Evolutionary conservation across 305 asterid genomes (phyloP), one percentile per base, ranked within the genome.

Genomic region (Striga hermonthica): DNA sequence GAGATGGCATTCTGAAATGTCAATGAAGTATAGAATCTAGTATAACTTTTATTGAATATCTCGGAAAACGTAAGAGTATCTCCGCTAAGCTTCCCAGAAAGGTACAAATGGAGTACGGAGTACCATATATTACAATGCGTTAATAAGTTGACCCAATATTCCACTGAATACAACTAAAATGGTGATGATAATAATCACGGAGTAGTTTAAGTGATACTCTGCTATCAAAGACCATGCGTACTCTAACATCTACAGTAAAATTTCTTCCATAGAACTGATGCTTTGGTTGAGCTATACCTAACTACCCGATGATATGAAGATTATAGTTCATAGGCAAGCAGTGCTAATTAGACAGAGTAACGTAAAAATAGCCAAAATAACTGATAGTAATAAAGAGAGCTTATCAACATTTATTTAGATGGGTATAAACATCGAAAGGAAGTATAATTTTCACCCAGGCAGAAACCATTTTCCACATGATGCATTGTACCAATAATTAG

Each of bases 361-460:
- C 15, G 9, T 14, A 15, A 7, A 16, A 48, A 4, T 48, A 45
- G 52, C 39, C 36, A 45, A 54, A 60, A 35, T 48, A 11, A 48
- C 12, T n/a, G 34, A 3, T 4, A 7, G 15, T 54, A 39, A 64
- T 57, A 66, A 11, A 12, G 54, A 48, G 57, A 13, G 61, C 60
- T 52, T 37, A 31, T 50, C 61, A 12, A 3, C 55, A 63, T 37
- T 64, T 3, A 54, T 45, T 57, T 40, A 53, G 53, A 50, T 22
- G 48, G 55, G 36, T 39, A 37, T 8, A 34, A 43, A 38, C 45
- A 38, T 43, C 15, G 11, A 31, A 7, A 48, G 28, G 10, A 63
- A 64, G 22, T 52, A 22, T 36, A 35, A 38, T 67, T 50, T 68
- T 11, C 48, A 7, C 10, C 16, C 57, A 67, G 63, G 62, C 12